Conservation (phyloP, 2,329 filamentous ascomycete genomes). For the Diaporthe ampelina region DNA sequence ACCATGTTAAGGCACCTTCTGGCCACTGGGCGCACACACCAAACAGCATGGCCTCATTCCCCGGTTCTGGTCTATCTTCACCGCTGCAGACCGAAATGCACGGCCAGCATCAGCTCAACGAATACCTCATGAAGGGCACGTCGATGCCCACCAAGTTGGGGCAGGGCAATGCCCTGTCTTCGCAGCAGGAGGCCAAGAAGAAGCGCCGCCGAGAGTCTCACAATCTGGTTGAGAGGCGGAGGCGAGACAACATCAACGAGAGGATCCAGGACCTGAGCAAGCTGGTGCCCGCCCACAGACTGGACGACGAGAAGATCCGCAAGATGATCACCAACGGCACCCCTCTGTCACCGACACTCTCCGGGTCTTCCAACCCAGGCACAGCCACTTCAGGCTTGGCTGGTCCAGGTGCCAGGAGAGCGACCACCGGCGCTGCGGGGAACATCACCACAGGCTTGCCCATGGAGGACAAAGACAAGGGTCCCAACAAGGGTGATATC, state of each 20-base stretch:
- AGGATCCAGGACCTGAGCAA: conserved; percentile 96
- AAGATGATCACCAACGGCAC: conserved; percentile 96
- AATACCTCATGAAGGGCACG: conserved; percentile 88
- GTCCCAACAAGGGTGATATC: conserved; percentile 98
- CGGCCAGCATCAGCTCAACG: conserved; percentile 81
- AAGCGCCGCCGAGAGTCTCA: conserved; percentile 93
- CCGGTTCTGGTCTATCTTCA: conserved; percentile 90
- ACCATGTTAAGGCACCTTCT: conserved; percentile 87
- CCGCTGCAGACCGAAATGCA: conserved; percentile 78
- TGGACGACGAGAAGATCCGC: conserved; percentile 97
- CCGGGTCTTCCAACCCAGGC: conserved; percentile 76
- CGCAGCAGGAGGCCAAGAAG: conserved; percentile 93
- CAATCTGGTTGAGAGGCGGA: conserved; percentile 93
- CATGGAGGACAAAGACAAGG: conserved; percentile 97
- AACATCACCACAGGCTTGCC: conserved; percentile 95
- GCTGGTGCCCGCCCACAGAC: conserved; percentile 89
- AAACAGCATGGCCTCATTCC: conserved; percentile 85
- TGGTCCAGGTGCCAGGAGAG: conserved; percentile 85
- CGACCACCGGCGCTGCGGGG: conserved; percentile 76
- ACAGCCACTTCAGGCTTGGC: conserved; percentile 89
- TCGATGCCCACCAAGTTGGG: conserved; percentile 91
- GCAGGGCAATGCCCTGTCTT: conserved; percentile 56
- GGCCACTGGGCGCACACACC: conserved; percentile 92
- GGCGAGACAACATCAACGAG: conserved; percentile 98
- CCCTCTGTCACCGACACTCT: conserved; percentile 86